These are phyloP conservation scores for Didymosphaeria variabile DNA, from an alignment of 2,329 filamentous ascomycete genomes.

Conservation along the genomic window DNA sequence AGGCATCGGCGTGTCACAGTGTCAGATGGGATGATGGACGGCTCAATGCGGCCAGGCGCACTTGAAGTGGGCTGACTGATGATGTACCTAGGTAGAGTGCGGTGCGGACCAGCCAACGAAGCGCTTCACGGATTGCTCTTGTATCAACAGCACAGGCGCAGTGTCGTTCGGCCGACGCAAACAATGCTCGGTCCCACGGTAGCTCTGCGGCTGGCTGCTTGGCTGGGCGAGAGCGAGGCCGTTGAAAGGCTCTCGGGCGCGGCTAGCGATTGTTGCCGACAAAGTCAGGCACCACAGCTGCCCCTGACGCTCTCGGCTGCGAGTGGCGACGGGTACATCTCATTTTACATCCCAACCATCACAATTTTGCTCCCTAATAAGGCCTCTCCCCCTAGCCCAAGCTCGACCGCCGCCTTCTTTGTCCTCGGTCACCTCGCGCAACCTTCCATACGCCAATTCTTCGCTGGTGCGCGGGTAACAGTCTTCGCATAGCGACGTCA, in stretches of 20 bases:
- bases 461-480: slow-evolving; percentile 1
- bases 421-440: slow-evolving; percentile 9
- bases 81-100: no score
- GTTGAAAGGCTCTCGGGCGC: slow-evolving; percentile 3
- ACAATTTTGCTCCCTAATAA: slow-evolving; percentile 25
- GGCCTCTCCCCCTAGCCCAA: slow-evolving; percentile 16
- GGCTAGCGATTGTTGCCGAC: slow-evolving; percentile 6
- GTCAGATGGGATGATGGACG: neutral
- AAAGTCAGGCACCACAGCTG: slow-evolving; percentile 11
- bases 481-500: slow-evolving; percentile 15
- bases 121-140: neutral
- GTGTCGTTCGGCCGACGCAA: neutral
- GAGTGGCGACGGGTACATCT: slow-evolving; percentile 24
- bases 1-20: neutral
- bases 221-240: neutral
- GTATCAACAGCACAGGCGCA: neutral
- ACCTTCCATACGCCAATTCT: slow-evolving; percentile 8
- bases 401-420: neutral
- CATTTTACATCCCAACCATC: slow-evolving; percentile 38
- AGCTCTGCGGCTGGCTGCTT: neutral
- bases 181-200: neutral
- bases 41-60: slow-evolving; percentile 3
- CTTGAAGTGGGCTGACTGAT: slow-evolving; percentile 3
- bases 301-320: slow-evolving; percentile 18
- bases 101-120: neutral